Base-by-base conservation (phyloP, 2,329 filamentous ascomycete species). In the Fusarium mexicanum region DNA sequence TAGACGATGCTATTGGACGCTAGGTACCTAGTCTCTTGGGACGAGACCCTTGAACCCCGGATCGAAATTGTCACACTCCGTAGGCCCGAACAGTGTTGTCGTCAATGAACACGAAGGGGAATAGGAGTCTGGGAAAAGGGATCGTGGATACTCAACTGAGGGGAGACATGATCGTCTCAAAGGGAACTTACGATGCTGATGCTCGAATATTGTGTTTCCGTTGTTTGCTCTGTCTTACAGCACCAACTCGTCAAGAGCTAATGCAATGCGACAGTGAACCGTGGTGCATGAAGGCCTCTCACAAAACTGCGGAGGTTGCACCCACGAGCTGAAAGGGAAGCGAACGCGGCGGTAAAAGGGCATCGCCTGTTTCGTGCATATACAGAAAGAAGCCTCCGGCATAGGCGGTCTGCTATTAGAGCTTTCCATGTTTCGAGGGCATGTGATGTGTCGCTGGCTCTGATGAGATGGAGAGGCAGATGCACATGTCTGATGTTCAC, bases 321-420 rank as follows among this genome's bases (percentile, higher is more conserved):
- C 41, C 55, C 57, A 54, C 59, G 43, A 62, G 38, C 55, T 51
- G 26, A 50, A 67, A 44, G 60, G 69, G 46, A 47, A 53, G 20
- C 37, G 33, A 58, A 47, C 33, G 29, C 41, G 35, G 55, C 55
- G 71, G 69, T 64, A 51, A 71, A 71, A 61, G 20, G 24, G 22
- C 17, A 73, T 71, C 53, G 55, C 35, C 67, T 58, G 71, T 67
- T 74, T 46, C 61, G 67, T 64, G 58, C 71, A 73, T 48, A 17
- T 10, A 17, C 46, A 48, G 20, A 48, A 31, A 48, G 46, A 48
- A n/a, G 37, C 35, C 65, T 62, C 65, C 65, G 55, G 65, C 44
- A 58, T 41, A 71, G 66, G 65, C 61, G 55, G 51, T 33, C 43
- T 46, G 50, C 41, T 31, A 50, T 53, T 40, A 10, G 35, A 26